Base-by-base conservation (phyloP, 140 eudicot genomes). In the Senecio squalidus region DNA sequence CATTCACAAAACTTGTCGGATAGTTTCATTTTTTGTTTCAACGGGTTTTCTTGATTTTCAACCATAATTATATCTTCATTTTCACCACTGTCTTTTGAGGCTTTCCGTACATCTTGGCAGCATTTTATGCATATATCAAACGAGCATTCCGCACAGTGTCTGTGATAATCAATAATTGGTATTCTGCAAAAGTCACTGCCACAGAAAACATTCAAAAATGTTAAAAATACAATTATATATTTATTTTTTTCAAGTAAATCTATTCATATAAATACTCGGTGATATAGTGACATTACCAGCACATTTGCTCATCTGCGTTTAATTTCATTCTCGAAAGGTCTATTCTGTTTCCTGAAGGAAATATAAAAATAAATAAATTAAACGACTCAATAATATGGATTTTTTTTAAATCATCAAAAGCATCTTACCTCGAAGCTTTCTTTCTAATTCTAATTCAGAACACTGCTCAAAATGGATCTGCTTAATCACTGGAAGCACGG, bases 271-370 rank as follows among this genome's bases (percentile, higher is more conserved):
- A 4, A 26, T 52, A 52, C 25, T 25, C 13, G 41, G 6, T 29
- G 39, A 33, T 8, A 18, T 63, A 41, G 64, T 47, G 58, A 59
- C 21, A 58, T 24, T 79, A 92, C 98, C 96, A 92, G 77, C 96
- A 92, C 98, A 92, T 87, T 68, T 87, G 98, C 78, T 92, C 98
- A 76, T 92, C 98, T 29, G 95, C 80, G 40, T 84, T 92, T 74
- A 92, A 29, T 66, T 84, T 92, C 9, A 80, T 77, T 79, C 96
- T 82, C 26, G 73, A 82, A 50, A 92, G 92, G 55, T 87, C 95
- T 59, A 79, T 77, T 59, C 84, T 83, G 55, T 75, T 76, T 71
- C 95, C 98, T 87, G 83, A 18, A 60, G 61, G 44, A 74, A 22
- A 67, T 20, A 63, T 57, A 56, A 30, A 67, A 47, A 29, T 30